Percentiles rank a stretch among this genome's conserved stretches.
Conservation (phyloP, 352 stramenopile genomes). For the Aphanomyces euteiches region DNA sequence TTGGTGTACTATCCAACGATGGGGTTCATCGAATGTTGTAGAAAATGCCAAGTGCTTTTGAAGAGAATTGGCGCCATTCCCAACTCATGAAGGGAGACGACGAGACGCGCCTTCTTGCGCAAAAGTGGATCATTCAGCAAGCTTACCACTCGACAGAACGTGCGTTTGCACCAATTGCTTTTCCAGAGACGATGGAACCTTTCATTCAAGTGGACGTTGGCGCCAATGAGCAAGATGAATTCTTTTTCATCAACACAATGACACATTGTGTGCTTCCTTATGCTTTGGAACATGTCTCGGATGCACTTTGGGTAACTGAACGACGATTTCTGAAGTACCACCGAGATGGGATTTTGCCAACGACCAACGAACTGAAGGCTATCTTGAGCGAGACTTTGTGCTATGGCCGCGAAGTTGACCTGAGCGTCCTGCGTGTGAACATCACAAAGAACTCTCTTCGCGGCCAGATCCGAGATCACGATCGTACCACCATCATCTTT, state of each 20-base stretch:
- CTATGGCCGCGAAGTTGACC: constrained; percentile 7
- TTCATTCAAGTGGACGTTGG: constrained; percentile 11
- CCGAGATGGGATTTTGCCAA: too few species aligned
- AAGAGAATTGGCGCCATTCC: constrained; percentile 28
- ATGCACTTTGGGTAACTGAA: constrained; percentile 19
- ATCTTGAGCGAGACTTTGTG: constrained; percentile 2
- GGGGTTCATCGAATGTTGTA: too few species aligned
- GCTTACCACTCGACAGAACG: constrained; percentile 22
- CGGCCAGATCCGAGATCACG: constrained; percentile 2
- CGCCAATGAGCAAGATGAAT: neutral
- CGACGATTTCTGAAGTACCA: constrained; percentile 13
- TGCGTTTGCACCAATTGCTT: neutral
- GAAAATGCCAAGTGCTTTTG: neutral
- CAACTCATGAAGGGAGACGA: constrained; percentile 24
- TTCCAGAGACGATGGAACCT: neutral
- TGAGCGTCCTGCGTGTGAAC: neutral
- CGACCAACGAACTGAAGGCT: too few species aligned
- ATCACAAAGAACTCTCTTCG: constrained; percentile 7
- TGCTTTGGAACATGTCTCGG: neutral
- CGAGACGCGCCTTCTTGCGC: constrained; percentile 1
- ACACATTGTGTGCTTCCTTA: constrained; percentile 1
- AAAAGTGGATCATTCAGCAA: constrained; percentile 26
- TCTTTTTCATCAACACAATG: constrained; percentile 10
- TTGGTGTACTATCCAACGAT: too few species aligned
- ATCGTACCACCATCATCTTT: constrained; percentile 13